Percentiles rank a stretch among this genome's conserved stretches.
These are phyloP conservation scores for Backusella westeae DNA, from an alignment of 192 early-diverging fungal genomes.

Conservation along the genomic window DNA sequence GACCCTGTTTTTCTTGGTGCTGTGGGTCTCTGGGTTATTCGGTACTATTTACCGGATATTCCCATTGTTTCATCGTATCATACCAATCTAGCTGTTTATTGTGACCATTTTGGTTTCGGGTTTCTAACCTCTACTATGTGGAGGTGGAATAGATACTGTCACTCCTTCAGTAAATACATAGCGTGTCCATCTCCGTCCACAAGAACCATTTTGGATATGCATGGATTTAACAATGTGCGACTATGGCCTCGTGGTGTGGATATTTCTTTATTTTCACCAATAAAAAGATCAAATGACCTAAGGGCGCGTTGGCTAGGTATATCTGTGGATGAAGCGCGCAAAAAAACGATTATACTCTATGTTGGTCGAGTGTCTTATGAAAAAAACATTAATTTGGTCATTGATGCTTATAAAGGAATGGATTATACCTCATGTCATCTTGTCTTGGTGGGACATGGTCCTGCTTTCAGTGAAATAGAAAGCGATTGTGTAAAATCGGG, in stretches of 20 bases:
- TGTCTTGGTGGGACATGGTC: conserved; percentile 34
- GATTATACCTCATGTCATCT: conserved; percentile 31
- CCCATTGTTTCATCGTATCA: conserved; percentile 36
- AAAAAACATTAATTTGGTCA: conserved; percentile 30
- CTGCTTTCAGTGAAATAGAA: conserved; percentile 31
- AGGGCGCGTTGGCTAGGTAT: conserved; percentile 22
- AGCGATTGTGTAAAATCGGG: neutral
- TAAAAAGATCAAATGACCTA: conserved; percentile 18
- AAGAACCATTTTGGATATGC: conserved; percentile 12
- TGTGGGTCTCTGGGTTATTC: conserved; percentile 2
- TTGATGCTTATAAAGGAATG: conserved; percentile 31
- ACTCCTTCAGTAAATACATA: conserved; percentile 17
- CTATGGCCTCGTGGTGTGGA: conserved; percentile 38
- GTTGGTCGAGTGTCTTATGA: conserved; percentile 35
- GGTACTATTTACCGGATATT: conserved; percentile 10
- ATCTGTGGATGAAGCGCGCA: conserved; percentile 6
- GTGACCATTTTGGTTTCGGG: conserved; percentile 34
- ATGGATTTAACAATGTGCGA: conserved; percentile 24
- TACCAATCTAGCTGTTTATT: conserved; percentile 33
- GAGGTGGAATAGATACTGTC: conserved; percentile 33
- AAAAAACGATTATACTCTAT: conserved; percentile 31
- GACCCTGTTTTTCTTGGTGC: conserved; percentile 34
- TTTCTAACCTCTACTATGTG: conserved; percentile 32
- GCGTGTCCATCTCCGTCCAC: conserved; percentile 33
- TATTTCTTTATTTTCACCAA: conserved; percentile 27